These are phyloP conservation scores for Tylopilus plumbeoviolaceoides DNA, from an alignment of 768 basidiomycete genomes.

Conservation along the genomic window DNA sequence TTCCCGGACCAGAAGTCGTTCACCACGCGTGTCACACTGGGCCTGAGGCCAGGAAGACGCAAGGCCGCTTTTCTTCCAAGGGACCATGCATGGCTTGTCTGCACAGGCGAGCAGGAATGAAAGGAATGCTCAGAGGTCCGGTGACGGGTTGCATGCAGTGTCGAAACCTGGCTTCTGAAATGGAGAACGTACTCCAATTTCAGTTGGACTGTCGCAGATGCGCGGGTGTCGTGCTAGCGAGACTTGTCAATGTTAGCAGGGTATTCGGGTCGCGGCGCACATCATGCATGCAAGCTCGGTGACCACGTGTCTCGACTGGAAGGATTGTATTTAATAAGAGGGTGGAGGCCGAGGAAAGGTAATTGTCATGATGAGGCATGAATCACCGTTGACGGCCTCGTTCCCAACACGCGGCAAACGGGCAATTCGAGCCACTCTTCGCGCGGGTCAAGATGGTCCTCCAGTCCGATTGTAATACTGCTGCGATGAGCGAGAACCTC, in stretches of 20 bases:
- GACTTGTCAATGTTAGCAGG: conserved; percentile 1
- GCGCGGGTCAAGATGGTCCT: neutral
- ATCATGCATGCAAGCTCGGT: conserved; percentile 9
- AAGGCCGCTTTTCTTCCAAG: conserved; percentile 31
- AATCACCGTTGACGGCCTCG: conserved; percentile 28
- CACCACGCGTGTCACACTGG: conserved; percentile 23
- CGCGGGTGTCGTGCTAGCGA: neutral
- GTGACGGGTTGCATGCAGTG: conserved; percentile 12
- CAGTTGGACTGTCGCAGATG: conserved; percentile 6
- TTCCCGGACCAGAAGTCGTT: conserved; percentile 16
- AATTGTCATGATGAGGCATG: conserved; percentile 19
- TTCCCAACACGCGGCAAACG: conserved; percentile 26
- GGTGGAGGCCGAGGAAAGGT: conserved; percentile 22
- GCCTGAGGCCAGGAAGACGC: conserved; percentile 28
- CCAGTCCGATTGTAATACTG: neutral
- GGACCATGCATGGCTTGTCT: conserved; percentile 23
- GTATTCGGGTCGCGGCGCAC: neutral
- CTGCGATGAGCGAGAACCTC: conserved; percentile 1
- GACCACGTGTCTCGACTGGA: conserved; percentile 14
- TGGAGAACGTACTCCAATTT: conserved; percentile 3
- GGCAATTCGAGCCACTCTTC: conserved; percentile 16
- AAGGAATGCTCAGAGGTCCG: conserved; percentile 17
- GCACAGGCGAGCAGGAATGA: conserved; percentile 31
- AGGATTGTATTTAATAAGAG: conserved; percentile 13
- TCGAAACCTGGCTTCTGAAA: conserved; percentile 14